Evolutionary conservation across 345 rosid species (phyloP), one percentile per base, ranked within the genome.

Genomic region (Eucalyptus guilfoylei): DNA sequence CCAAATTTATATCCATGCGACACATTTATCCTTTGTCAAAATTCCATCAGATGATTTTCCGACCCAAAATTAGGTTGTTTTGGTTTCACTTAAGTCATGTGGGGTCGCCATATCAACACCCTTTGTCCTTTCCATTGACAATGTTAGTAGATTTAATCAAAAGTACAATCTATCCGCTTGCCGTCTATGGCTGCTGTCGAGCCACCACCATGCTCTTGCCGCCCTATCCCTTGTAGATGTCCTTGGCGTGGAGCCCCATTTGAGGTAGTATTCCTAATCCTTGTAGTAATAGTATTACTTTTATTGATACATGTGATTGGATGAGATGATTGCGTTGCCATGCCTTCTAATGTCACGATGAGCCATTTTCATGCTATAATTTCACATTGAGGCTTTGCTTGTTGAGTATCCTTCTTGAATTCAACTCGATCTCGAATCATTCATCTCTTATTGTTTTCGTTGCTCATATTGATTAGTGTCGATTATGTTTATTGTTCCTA

Each of bases 121-220:
- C 5, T 19, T 54, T 54, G 10, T 19, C 60, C 26, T 1, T 54
- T 4, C 60, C 26, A 19, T 54, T 21, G 26, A 19, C 58, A 1
- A 54, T 21, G 26, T 54, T 1, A 4, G 58, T 9, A 54, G 58
- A 54, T 54, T 54, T 54, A 49, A 49, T 49, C 7, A 49, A 49
- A 49, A 49, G 19, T 49, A 49, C 52, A 11, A 14, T 58, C 64
- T 6, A 60, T 26, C 15, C 1, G 8, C 14, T 60, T 60, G 8
- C 64, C 0, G 0, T 58, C 30, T 58, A 58, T 3, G n/a, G 64
- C 4, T 28, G 12, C 14, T 0, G 0, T 58, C 7, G 3, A 12
- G 7, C n/a, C 67, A 26, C 67, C 67, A 60, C 14, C 14, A 11
- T 28, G 64, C 30, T 58, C 64, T 1, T 3, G 64, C 28, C 0